Conservation (phyloP, 1,284 basidiomycete genomes). For the Cryptococcus jaspeensis region DNA sequence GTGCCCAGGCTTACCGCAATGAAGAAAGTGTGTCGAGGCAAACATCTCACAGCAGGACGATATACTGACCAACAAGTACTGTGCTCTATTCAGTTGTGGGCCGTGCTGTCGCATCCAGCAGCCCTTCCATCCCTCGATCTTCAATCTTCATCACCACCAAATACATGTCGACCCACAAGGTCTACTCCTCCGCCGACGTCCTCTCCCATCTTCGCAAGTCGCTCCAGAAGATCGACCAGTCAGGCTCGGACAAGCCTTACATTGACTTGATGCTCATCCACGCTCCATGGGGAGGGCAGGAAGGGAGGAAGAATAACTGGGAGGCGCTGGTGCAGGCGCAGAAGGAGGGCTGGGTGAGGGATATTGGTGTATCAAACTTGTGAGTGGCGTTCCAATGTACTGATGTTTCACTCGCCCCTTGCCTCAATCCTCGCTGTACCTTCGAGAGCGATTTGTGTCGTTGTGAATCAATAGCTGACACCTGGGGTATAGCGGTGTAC, state of each 20-base stretch:
- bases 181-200: conserved; percentile 59
- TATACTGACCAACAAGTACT: not conserved
- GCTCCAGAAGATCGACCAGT: conserved; percentile 18
- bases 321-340: conserved; percentile 46
- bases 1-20: conserved; percentile 28
- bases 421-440: not conserved
- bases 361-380: conserved; percentile 78
- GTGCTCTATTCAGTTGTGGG: conserved; percentile 25
- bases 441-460: not conserved
- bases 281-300: conserved; percentile 31
- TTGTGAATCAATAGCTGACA: no score
- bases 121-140: conserved; percentile 32
- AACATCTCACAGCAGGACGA: not conserved
- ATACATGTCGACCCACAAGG: conserved; percentile 58
- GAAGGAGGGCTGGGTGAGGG: conserved; percentile 64
- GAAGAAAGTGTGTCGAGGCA: conserved; percentile 8
- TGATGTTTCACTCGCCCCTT: no score
- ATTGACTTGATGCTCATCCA: conserved; percentile 78
- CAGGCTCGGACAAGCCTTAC: conserved; percentile 49
- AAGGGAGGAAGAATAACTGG: conserved; percentile 40
- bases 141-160: conserved; percentile 59
- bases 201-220: conserved; percentile 20
- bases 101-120: conserved; percentile 12
- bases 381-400: conserved; percentile 46
- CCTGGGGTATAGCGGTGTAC: conserved; percentile 58